phyloP scores from a whole-genome alignment of 73 alveolate species.

The Paramecium bursaria region DNA sequence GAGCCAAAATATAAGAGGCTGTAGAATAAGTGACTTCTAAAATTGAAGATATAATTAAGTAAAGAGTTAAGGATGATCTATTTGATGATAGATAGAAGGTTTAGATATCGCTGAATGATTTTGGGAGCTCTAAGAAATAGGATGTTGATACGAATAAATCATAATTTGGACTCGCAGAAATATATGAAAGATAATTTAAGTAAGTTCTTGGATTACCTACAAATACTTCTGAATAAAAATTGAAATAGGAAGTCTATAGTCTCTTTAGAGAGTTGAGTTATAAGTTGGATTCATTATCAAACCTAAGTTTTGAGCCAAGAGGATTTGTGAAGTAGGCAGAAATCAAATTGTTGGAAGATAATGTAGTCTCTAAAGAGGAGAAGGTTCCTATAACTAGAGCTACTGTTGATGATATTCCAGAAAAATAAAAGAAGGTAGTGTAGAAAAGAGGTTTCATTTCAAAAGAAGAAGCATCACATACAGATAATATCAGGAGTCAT shows the following conservation, averaged over 20 bases:
- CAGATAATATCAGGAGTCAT: constrained; percentile 24
- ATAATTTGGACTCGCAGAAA: constrained; percentile 65
- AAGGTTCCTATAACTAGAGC: constrained; percentile 57
- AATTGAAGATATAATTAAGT: constrained; percentile 56
- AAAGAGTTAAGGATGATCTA: constrained; percentile 64
- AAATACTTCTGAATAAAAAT: constrained; percentile 63
- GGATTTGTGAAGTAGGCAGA: constrained; percentile 60
- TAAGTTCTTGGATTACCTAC: constrained; percentile 67
- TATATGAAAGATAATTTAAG: constrained; percentile 66
- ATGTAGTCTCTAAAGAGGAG: constrained; percentile 54
- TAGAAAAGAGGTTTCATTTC: constrained; percentile 50
- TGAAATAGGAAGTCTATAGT: constrained; percentile 61
- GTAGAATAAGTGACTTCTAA: constrained; percentile 16
- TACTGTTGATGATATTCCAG: neutral
- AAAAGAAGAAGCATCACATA: constrained; percentile 50
- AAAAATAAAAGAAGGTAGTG: constrained; percentile 36
- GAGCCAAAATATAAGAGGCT: constrained; percentile 39
- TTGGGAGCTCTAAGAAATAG: neutral
- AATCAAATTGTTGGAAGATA: constrained; percentile 21
- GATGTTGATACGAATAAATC: constrained; percentile 57
- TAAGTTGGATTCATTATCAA: constrained; percentile 63
- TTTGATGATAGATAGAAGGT: constrained; percentile 68
- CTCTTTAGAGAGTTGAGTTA: constrained; percentile 63
- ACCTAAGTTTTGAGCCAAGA: constrained; percentile 60
- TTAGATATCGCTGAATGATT: neutral